Evolutionary conservation across 768 basidiomycete genomes (phyloP).

Genomic region (Cubamyces lactineus): DNA sequence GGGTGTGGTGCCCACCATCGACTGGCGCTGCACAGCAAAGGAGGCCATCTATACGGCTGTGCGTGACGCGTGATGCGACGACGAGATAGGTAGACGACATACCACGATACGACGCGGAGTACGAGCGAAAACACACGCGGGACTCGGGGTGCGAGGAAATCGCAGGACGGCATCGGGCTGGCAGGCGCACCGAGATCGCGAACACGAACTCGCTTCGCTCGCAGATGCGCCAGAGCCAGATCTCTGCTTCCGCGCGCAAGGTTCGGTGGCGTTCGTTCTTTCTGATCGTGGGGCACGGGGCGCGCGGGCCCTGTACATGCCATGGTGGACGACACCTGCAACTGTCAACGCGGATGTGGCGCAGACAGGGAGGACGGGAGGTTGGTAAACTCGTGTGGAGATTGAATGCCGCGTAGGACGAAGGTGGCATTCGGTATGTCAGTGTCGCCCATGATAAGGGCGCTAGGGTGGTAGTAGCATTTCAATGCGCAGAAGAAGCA

Average conservation of each 20-base stretch:
- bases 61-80: conserved; percentile 16
- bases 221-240: conserved; percentile 15
- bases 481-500: neutral
- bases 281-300: conserved; percentile 1
- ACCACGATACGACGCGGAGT: neutral
- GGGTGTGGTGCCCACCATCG: too few species aligned
- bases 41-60: conserved; percentile 10
- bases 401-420: neutral
- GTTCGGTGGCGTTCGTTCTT: conserved; percentile 5
- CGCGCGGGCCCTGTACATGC: neutral
- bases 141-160: neutral
- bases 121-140: neutral
- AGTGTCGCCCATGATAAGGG: conserved; percentile 1
- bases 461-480: neutral
- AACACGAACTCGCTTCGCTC: conserved; percentile 11
- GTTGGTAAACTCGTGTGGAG: neutral
- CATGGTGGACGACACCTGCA: neutral
- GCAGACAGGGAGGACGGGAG: conserved; percentile 3
- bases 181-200: conserved; percentile 9
- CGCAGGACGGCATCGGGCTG: neutral
- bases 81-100: neutral
- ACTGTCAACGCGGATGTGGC: neutral
- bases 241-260: conserved; percentile 5
- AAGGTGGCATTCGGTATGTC: neutral
- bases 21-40: conserved; percentile 14